phyloP scores from a whole-genome alignment of 2,329 filamentous ascomycete species.

The Verticillium dahliae region DNA sequence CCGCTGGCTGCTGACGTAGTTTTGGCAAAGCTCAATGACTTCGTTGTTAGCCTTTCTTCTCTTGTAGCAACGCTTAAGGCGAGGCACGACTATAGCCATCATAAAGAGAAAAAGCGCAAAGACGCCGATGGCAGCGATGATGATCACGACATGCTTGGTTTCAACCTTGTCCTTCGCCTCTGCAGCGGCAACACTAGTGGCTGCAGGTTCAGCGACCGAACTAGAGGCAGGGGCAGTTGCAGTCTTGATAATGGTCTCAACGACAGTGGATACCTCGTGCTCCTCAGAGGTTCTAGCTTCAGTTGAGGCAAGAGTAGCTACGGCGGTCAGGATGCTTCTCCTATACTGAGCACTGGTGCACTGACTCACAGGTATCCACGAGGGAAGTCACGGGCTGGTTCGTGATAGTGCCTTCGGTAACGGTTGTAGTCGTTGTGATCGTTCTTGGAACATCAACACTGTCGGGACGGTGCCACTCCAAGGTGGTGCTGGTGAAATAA shows the following conservation, averaged over 20 bases:
- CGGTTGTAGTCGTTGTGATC: not conserved
- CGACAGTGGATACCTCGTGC: not conserved
- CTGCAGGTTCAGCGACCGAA: not conserved
- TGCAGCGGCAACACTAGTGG: not conserved
- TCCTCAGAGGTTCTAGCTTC: not conserved
- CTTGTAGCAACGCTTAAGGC: not conserved
- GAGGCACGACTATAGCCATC: not conserved
- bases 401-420: not conserved
- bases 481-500: not conserved
- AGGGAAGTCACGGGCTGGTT: not conserved
- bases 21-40: not conserved
- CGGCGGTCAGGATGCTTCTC: not conserved
- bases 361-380: not conserved
- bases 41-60: not conserved
- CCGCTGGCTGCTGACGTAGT: not conserved
- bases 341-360: not conserved
- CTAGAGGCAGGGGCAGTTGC: not conserved
- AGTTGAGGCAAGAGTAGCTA: not conserved
- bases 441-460: not conserved
- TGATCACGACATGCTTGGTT: not conserved
- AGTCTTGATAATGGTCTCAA: not conserved
- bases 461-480: not conserved
- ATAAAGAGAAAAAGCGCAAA: not conserved
- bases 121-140: not conserved
- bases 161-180: not conserved